phyloP scores from a whole-genome alignment of 2,329 filamentous ascomycete genomes.

The Pochonia chlamydosporia region DNA sequence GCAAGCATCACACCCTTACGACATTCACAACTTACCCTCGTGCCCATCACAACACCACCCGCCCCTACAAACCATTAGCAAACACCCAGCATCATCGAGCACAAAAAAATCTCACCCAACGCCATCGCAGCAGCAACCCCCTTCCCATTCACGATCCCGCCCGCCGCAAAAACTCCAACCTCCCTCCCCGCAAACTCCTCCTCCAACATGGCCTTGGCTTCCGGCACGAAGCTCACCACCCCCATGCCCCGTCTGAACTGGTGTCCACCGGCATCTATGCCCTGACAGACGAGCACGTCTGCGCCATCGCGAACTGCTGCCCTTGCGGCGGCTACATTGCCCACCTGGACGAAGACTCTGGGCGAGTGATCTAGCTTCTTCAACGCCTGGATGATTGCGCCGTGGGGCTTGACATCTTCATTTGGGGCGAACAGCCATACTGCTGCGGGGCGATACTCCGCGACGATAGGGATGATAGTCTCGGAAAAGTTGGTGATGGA shows the following conservation, averaged over 20 bases:
- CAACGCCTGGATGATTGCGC: slow-evolving; percentile 28
- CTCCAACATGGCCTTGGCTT: slow-evolving; percentile 43
- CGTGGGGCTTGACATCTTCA: slow-evolving; percentile 32
- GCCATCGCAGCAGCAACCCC: slow-evolving; percentile 49
- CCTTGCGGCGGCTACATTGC: slow-evolving; percentile 50
- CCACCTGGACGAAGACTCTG: slow-evolving; percentile 56
- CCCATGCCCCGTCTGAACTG: slow-evolving; percentile 49
- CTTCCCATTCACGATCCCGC: slow-evolving; percentile 52
- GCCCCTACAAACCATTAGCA: slow-evolving; percentile 23
- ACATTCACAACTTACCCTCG: slow-evolving; percentile 23
- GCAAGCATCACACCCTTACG: no score
- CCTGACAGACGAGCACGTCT: slow-evolving; percentile 58
- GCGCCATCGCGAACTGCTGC: slow-evolving; percentile 41
- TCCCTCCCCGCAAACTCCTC: slow-evolving; percentile 26
- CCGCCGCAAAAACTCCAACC: slow-evolving; percentile 47
- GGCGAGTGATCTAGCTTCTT: slow-evolving; percentile 26
- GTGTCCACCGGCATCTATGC: slow-evolving; percentile 59
- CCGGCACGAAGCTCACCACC: slow-evolving; percentile 51
- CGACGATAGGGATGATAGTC: slow-evolving; percentile 45
- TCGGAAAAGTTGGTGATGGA: slow-evolving; percentile 31
- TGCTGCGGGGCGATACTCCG: slow-evolving; percentile 47
- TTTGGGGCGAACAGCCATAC: slow-evolving; percentile 63
- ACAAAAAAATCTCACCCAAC: slow-evolving; percentile 35
- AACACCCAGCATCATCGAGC: slow-evolving; percentile 11
- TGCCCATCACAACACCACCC: slow-evolving; percentile 38